Evolutionary conservation across 331 rosid species (phyloP).

Genomic region (Malus hybrid): DNA sequence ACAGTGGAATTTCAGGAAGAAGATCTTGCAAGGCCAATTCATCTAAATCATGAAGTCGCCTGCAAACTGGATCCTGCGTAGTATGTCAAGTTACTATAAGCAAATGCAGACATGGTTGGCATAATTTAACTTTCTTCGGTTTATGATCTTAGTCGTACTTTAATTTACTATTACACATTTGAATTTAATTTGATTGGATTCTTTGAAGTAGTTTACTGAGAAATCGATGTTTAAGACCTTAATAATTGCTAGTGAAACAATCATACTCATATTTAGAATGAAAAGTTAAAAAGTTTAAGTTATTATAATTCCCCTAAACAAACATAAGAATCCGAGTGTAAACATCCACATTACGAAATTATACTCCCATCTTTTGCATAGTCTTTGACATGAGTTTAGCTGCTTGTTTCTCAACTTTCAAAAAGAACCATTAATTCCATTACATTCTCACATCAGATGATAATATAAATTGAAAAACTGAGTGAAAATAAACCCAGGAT

Average conservation of each 20-base stretch:
- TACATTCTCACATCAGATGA: neutral
- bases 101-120: conserved; percentile 3
- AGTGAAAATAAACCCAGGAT: too few relatives aligned
- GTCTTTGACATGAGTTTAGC: too few relatives aligned
- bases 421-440: neutral
- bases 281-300: neutral
- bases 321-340: neutral
- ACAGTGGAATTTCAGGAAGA: conserved; percentile 76
- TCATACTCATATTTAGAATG: neutral
- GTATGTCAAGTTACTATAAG: conserved; percentile 12
- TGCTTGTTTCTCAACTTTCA: neutral
- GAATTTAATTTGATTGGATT: too few relatives aligned
- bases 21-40: conserved; percentile 56
- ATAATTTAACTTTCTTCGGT: neutral
- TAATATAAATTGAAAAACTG: too few relatives aligned
- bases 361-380: neutral
- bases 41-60: conserved; percentile 63
- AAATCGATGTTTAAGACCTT: neutral
- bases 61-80: conserved; percentile 62
- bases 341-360: neutral
- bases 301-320: neutral
- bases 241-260: neutral
- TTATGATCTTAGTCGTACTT: neutral
- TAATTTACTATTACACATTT: too few relatives aligned
- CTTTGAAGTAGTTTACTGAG: too few relatives aligned